A percentile compares a stretch with the other conserved stretches of the same genome.
These are phyloP conservation scores for rapeseed (Brassica napus) DNA, from an alignment of 345 rosid species.

Conservation along the genomic window Da-Ae NC_063436.1:23511501-23512000, in stretches of 20 bases:
- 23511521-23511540: constrained; percentile 15
- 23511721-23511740: constrained; percentile 17
- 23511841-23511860: constrained; percentile 46
- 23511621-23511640: constrained; percentile 19
- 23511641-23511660: not conserved
- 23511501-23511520: not conserved
- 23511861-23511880: constrained; percentile 30
- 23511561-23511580: not conserved
- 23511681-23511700: not conserved
- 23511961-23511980: constrained; percentile 83
- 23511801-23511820: constrained; percentile 1
- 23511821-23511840: constrained; percentile 21
- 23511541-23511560: constrained; percentile 2
- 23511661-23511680: not conserved
- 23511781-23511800: not conserved
- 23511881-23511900: constrained; percentile 57
- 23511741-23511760: constrained; percentile 15
- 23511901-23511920: constrained; percentile 70
- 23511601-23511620: constrained; percentile 7
- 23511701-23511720: constrained; percentile 20
- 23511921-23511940: constrained; percentile 54
- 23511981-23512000: constrained; percentile 79
- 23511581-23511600: not conserved
- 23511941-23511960: constrained; percentile 56
- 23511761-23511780: constrained; percentile 7